phyloP scores from a whole-genome alignment of 495 filamentous ascomycete species.

The Aspergillus wentii region DNA sequence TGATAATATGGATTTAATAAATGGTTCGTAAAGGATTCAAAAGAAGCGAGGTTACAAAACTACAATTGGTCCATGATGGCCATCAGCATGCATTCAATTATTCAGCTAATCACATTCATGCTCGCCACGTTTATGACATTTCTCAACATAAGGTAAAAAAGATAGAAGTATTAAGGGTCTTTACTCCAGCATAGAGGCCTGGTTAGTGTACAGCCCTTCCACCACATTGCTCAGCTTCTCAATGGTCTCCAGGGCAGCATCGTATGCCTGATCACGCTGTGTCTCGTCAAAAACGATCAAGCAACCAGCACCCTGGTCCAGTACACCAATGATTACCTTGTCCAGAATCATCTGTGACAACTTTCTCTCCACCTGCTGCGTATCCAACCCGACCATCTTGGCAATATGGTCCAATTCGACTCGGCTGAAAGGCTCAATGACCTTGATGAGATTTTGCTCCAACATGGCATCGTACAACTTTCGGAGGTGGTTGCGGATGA shows the following conservation, averaged over 20 bases:
- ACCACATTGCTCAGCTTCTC: slow-evolving; percentile 97
- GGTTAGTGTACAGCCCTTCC: slow-evolving; percentile 94
- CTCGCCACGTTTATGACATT: no score
- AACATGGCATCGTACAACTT: slow-evolving; percentile 96
- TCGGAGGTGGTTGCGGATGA: slow-evolving; percentile 92
- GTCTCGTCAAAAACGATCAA: slow-evolving; percentile 96
- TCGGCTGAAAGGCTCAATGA: slow-evolving; percentile 95
- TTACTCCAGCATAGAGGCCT: slow-evolving; percentile 91
- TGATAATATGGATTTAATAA: background rate
- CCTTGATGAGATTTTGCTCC: slow-evolving; percentile 98
- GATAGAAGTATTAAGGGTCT: no score
- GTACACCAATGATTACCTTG: slow-evolving; percentile 94
- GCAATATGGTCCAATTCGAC: slow-evolving; percentile 97
- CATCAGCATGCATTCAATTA: no score
- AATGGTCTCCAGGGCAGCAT: slow-evolving; percentile 89
- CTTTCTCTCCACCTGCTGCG: slow-evolving; percentile 95
- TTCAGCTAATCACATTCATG: no score
- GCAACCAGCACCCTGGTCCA: slow-evolving; percentile 96
- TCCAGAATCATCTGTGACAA: slow-evolving; percentile 98
- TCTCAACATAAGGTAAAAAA: no score
- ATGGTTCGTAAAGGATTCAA: no score
- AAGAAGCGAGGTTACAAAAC: no score
- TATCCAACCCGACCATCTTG: slow-evolving; percentile 94
- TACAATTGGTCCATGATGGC: no score
- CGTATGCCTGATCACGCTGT: slow-evolving; percentile 87